Conservation (phyloP, 1,284 basidiomycete genomes). For the Fomitopsis betulina region DNA sequence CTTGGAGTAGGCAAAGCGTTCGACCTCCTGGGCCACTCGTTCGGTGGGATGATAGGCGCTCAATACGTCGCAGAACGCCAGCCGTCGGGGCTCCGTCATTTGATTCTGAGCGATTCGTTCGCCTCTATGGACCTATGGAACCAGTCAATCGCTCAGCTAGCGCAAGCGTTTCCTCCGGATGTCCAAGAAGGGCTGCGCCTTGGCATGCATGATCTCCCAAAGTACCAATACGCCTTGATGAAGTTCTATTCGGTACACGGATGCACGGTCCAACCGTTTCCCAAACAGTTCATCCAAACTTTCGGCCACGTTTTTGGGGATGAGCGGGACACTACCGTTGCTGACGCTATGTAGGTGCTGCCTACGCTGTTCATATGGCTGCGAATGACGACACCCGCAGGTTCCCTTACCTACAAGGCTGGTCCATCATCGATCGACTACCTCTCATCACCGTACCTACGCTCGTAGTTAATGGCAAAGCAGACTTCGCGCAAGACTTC, state of each 20-base stretch:
- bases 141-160: slow-evolving; percentile 15
- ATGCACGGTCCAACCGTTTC: slow-evolving; percentile 22
- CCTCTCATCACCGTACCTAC: slow-evolving; percentile 25
- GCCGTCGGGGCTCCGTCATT: slow-evolving; percentile 26
- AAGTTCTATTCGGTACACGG: slow-evolving; percentile 22
- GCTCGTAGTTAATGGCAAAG: slow-evolving; percentile 26
- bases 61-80: slow-evolving; percentile 20
- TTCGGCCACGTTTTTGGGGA: slow-evolving; percentile 10
- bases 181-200: slow-evolving; percentile 19
- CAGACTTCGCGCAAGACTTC: slow-evolving; percentile 24
- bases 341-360: slow-evolving; percentile 14
- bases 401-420: slow-evolving; percentile 19
- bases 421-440: slow-evolving; percentile 25
- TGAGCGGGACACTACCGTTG: slow-evolving; percentile 18
- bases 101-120: slow-evolving; percentile 26
- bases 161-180: slow-evolving; percentile 21
- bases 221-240: slow-evolving; percentile 24
- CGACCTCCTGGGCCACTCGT: slow-evolving; percentile 32
- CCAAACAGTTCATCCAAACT: slow-evolving; percentile 15
- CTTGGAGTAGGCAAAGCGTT: slow-evolving; percentile 24
- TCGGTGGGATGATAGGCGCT: slow-evolving; percentile 30
- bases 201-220: slow-evolving; percentile 20
- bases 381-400: slow-evolving; percentile 22
- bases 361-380: slow-evolving; percentile 6
- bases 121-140: slow-evolving; percentile 25